These are phyloP conservation scores for Globisporangium emineosum DNA, from an alignment of 352 stramenopile species.

Conservation along the genomic window DNA sequence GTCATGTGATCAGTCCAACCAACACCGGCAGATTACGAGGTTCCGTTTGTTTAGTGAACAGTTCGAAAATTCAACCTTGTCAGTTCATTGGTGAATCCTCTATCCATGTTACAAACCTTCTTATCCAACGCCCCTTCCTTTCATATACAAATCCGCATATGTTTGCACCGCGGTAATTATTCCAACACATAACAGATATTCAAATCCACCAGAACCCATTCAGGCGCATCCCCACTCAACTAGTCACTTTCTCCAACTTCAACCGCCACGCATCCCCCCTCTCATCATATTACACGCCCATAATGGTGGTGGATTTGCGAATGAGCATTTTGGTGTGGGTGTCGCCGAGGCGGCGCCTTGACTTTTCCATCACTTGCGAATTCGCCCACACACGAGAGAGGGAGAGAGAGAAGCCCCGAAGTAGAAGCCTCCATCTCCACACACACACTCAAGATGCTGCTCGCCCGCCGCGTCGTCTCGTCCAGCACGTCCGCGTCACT, in stretches of 20 bases:
- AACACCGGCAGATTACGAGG: neutral
- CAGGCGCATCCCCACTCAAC: neutral
- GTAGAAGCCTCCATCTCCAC: no score
- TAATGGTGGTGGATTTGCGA: neutral
- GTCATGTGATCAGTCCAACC: neutral
- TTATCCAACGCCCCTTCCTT: neutral
- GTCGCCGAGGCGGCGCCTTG: neutral
- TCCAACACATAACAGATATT: neutral
- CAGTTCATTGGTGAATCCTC: neutral
- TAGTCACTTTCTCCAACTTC: neutral
- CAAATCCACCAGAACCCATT: neutral
- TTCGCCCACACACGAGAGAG: no score
- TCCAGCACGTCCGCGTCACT: constrained; percentile 11
- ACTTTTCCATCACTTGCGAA: neutral
- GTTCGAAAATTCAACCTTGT: neutral
- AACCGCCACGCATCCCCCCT: neutral
- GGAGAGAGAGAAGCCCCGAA: no score
- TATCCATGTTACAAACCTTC: neutral
- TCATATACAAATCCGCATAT: neutral
- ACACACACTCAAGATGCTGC: constrained; percentile 12
- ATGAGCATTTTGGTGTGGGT: neutral
- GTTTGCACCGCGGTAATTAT: neutral
- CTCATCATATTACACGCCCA: neutral
- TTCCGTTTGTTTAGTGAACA: neutral
- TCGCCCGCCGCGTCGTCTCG: constrained; percentile 27